These are phyloP conservation scores for Pleurostoma richardsiae DNA, from an alignment of 2,329 filamentous ascomycete genomes.

Conservation along the genomic window DNA sequence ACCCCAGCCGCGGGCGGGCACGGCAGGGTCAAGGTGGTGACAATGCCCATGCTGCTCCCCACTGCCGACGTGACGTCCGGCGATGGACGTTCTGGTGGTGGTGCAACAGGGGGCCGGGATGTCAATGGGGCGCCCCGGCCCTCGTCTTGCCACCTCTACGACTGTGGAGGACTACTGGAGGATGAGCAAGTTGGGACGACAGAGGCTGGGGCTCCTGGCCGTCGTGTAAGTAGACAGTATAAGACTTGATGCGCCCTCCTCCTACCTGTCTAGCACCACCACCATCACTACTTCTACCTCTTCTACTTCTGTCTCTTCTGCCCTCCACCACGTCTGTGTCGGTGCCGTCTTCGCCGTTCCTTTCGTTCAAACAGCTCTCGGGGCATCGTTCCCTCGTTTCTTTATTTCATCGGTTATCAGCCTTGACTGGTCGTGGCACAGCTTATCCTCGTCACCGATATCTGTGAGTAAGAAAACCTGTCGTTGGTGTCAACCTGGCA, in stretches of 20 bases:
- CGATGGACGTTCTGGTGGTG: neutral
- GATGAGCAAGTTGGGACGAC: neutral
- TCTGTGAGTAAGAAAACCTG: too few relatives aligned
- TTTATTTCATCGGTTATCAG: neutral
- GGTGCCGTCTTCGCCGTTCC: too few relatives aligned
- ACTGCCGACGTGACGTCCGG: too few relatives aligned
- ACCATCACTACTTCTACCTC: neutral
- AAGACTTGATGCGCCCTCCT: neutral
- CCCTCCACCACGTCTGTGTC: neutral
- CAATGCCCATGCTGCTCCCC: too few relatives aligned
- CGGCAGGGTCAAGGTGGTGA: too few relatives aligned
- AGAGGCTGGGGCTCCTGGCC: neutral
- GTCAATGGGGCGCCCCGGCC: neutral
- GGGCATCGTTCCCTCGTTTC: too few relatives aligned
- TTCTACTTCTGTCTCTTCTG: neutral
- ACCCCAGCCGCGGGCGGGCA: too few relatives aligned
- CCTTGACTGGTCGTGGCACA: neutral
- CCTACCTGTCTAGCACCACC: neutral
- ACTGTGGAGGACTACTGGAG: neutral
- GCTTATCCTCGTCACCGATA: neutral
- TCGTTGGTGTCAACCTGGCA: too few relatives aligned
- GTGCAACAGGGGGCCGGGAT: neutral
- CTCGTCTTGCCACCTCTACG: neutral
- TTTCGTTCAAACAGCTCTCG: too few relatives aligned
- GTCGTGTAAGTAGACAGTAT: neutral